Percentiles rank a stretch among this genome's conserved stretches.
Conservation (phyloP, 2,329 filamentous ascomycete genomes). For the Penicillium italicum region DNA sequence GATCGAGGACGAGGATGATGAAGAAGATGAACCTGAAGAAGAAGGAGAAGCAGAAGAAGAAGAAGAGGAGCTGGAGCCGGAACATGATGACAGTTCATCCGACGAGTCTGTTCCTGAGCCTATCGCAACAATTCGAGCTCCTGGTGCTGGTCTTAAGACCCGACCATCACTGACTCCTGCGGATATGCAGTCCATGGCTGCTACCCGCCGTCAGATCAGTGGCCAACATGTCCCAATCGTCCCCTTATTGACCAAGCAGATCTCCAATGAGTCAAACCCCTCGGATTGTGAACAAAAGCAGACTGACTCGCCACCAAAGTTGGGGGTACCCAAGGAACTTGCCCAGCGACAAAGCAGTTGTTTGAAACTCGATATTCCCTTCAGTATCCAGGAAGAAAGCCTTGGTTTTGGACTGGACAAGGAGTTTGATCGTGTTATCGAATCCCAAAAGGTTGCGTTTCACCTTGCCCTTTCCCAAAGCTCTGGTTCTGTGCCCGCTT, state of each 20-base stretch:
- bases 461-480: slow-evolving; percentile 43
- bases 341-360: slow-evolving; percentile 65
- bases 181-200: slow-evolving; percentile 79
- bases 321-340: slow-evolving; percentile 29
- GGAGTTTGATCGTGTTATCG: slow-evolving; percentile 92
- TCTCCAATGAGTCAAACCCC: slow-evolving; percentile 19
- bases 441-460: slow-evolving; percentile 88
- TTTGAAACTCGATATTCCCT: slow-evolving; percentile 76
- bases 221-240: slow-evolving; percentile 56
- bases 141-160: slow-evolving; percentile 82
- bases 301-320: slow-evolving; percentile 13
- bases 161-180: slow-evolving; percentile 82
- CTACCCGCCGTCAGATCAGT: slow-evolving; percentile 79
- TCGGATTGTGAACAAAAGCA: slow-evolving; percentile 15
- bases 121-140: slow-evolving; percentile 82
- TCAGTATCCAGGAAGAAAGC: slow-evolving; percentile 63
- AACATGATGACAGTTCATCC: slow-evolving; percentile 33
- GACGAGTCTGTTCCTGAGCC: slow-evolving; percentile 70
- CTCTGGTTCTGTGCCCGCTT: slow-evolving; percentile 10
- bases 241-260: slow-evolving; percentile 25
- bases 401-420: slow-evolving; percentile 81
- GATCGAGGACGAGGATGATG: slow-evolving; percentile 47
- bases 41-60: slow-evolving; percentile 2
- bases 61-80: slow-evolving; percentile 36
- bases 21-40: slow-evolving; percentile 17